These are phyloP conservation scores for Quercus alba DNA, from an alignment of 306 rosid genomes.

Conservation along the genomic window DNA sequence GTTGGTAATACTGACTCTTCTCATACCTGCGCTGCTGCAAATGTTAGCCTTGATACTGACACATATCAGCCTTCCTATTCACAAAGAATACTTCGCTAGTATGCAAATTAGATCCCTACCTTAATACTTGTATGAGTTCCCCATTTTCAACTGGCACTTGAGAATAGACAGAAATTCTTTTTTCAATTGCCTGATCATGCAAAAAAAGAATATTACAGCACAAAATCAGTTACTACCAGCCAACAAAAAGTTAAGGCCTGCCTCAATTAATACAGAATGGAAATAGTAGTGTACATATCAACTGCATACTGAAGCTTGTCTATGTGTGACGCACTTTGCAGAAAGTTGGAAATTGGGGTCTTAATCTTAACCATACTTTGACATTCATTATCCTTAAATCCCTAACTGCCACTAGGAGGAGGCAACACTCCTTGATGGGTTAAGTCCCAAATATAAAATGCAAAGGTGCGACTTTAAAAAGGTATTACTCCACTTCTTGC, in stretches of 20 bases:
- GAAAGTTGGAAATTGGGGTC: not conserved
- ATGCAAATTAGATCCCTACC: constrained; percentile 55
- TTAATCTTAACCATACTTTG: not conserved
- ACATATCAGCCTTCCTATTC: constrained; percentile 16
- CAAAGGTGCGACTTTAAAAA: not conserved
- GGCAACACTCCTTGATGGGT: not conserved
- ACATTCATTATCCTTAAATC: not conserved
- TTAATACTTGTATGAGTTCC: constrained; percentile 88
- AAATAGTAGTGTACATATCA: not conserved
- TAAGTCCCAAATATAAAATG: not conserved
- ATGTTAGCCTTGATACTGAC: constrained; percentile 58
- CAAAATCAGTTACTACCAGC: not conserved
- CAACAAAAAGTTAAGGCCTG: not conserved
- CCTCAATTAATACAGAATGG: not conserved
- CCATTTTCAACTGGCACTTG: constrained; percentile 94
- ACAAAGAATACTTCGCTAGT: not conserved
- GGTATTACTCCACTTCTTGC: no score
- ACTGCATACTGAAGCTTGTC: not conserved
- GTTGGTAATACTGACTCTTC: constrained; percentile 77
- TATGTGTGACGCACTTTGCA: not conserved
- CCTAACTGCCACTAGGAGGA: not conserved
- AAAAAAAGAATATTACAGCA: constrained; percentile 28
- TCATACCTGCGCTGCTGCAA: constrained; percentile 97
- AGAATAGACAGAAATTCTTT: constrained; percentile 85
- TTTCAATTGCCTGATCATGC: constrained; percentile 83